Evolutionary conservation across 208 protist species (phyloP), one percentile per base, ranked within the genome.

Genomic region (Crithidia brevicula): DNA sequence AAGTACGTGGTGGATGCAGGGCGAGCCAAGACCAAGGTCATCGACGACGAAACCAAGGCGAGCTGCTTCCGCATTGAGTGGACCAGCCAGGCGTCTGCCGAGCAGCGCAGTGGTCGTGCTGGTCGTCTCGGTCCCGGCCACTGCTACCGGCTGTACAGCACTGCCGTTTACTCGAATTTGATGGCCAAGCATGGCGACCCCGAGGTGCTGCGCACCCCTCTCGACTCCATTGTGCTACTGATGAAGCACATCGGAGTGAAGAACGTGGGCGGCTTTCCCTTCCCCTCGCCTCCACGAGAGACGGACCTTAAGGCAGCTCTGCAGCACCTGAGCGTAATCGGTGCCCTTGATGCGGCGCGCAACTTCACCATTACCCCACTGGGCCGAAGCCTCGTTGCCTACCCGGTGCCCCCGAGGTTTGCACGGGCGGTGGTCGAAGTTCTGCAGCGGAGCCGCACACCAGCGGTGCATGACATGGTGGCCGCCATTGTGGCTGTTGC

Each of bases 1-100:
- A 77, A 85, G 45, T 99, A 99, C 85, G 98, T 99, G 28, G 98
- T 99, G 11, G 98, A 99, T 77, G 87, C 97, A 23, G 98, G 98
- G 16, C 94, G 98, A 40, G 93, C 92, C 31, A 99, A 99, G 79
- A 94, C 95, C 45, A 99, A 99, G 76, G 79, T 85, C 27, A 97
- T 99, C 76, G 98, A 99, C 77, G 67, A 97, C 9, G 92, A 96
- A 65, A 98, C 98, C 3, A 94, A 98, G 38, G 99, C 99, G 72
- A 98, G 98, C 67, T 95, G 92, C 66, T 97, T 98, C 58, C 85
- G 95, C 27, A 98, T 99, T 25, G 87, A 93, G 50, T 99, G 98
- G 77, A 98, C 98, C 34, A 98, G 93, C 62, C 92, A 99, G 82
- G 98, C 98, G 7, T 97, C 97, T 2, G 97, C 98, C 4, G 89